Evolutionary conservation across 345 rosid genomes (phyloP), one percentile per base, ranked within the genome.

Genomic region (Bruguiera parviflora): DNA sequence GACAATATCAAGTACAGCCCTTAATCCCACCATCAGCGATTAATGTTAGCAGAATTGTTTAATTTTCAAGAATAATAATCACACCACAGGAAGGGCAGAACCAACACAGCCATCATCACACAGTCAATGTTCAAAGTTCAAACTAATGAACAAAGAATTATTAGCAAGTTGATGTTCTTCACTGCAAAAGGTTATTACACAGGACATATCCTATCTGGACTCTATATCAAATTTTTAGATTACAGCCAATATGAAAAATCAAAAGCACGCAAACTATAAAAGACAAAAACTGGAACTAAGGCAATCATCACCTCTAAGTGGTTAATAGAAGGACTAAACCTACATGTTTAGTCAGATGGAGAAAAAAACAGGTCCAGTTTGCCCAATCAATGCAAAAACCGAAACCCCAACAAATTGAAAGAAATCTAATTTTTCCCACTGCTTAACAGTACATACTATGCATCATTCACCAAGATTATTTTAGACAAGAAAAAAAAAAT

Each of bases 221-320:
- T 51, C 25, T 32, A 16, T 2, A 52, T 51, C 6, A 31, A 51
- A 43, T 13, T 18, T 43, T 43, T 43, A 43, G 49, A 65, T 47
- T 21, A 65, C 51, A 5, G 56, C 65, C 21, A n/a, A 46, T 37
- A 59, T 37, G 32, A 4, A 69, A 60, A 69, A 58, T n/a, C 47
- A 60, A 31, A 29, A 5, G 21, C 65, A 47, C 47, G 72, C 58
- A 69, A 68, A 58, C 63, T 15, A 68, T 24, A 46, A 25, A 27
- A 25, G 64, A 37, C 25, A 10, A 37, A 24, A 67, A 68, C 16
- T 66, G 18, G 58, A 43, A 68, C 33, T 18, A 29, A 24, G 16
- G 37, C 53, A 35, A 16, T 16, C 28, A 55, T 15, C 11, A 25
- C 18, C 16, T 13, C 5, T 3, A 43, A 13, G 49, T 43, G 13